phyloP scores from a whole-genome alignment of 192 early-diverging fungal genomes.

The Backusella tarrabulga region DNA sequence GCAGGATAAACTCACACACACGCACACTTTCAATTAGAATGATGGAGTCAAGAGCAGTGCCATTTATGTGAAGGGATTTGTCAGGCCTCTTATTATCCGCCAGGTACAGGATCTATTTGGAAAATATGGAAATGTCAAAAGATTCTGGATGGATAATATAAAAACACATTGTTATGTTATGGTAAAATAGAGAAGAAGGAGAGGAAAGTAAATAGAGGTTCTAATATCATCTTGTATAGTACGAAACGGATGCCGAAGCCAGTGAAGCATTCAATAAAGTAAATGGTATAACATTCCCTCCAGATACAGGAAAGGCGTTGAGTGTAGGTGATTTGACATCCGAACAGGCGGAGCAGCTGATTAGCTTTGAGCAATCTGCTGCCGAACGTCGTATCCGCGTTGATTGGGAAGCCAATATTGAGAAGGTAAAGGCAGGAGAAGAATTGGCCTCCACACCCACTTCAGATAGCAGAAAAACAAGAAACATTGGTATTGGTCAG shows the following conservation, averaged over 20 bases:
- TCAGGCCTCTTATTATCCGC: constrained; percentile 47
- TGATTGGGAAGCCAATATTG: constrained; percentile 31
- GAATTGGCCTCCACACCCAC: background rate
- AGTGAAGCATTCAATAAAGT: constrained; percentile 19
- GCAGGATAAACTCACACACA: background rate
- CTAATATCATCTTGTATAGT: constrained; percentile 33
- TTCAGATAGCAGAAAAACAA: background rate
- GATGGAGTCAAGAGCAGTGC: constrained; percentile 23
- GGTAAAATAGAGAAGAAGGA: constrained; percentile 30
- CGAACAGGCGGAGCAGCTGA: constrained; percentile 26
- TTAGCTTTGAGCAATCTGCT: constrained; percentile 27
- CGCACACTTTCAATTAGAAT: background rate
- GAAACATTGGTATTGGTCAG: constrained; percentile 25
- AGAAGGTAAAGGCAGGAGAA: constrained; percentile 15
- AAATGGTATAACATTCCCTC: constrained; percentile 27
- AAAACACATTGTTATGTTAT: constrained; percentile 62
- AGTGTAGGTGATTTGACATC: constrained; percentile 18
- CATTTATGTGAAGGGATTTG: constrained; percentile 54
- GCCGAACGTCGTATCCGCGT: constrained; percentile 25
- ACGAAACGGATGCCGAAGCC: constrained; percentile 47
- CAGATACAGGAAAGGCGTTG: constrained; percentile 25
- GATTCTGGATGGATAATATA: constrained; percentile 62
- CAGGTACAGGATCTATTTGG: constrained; percentile 40
- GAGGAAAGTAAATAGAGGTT: background rate
- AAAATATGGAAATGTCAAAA: constrained; percentile 50